A percentile compares a stretch with the other conserved stretches of the same genome.
phyloP scores from a whole-genome alignment of 2,329 filamentous ascomycete species.

The Diaporthe nobilis region DNA sequence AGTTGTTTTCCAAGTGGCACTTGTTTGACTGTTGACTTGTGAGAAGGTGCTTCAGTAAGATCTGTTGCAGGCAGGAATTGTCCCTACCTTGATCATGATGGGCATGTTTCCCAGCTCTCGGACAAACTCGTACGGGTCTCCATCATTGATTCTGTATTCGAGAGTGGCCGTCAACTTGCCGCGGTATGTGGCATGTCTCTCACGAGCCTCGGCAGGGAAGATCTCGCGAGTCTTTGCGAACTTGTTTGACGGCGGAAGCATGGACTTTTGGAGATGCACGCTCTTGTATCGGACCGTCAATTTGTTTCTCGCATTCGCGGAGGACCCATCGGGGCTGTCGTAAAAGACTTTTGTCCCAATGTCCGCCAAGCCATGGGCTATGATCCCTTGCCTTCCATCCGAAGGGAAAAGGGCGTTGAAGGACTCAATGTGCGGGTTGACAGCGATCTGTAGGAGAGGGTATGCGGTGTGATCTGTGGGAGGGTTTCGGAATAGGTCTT shows the following conservation, averaged over 20 bases:
- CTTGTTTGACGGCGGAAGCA: conserved; percentile 86
- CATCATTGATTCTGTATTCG: conserved; percentile 89
- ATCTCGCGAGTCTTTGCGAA: conserved; percentile 87
- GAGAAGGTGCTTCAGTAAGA: conserved; percentile 44
- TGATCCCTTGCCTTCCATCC: conserved; percentile 69
- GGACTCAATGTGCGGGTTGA: conserved; percentile 92
- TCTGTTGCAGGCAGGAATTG: conserved; percentile 27
- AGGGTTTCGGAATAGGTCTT: conserved; percentile 90
- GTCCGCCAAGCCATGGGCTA: conserved; percentile 85
- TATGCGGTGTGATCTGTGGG: conserved; percentile 91
- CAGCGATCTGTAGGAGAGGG: conserved; percentile 86
- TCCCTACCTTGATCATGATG: conserved; percentile 88
- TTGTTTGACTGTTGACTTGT: conserved; percentile 76
- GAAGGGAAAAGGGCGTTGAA: conserved; percentile 91
- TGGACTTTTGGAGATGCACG: conserved; percentile 85
- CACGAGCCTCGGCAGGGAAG: conserved; percentile 91
- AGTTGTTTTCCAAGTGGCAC: conserved; percentile 90
- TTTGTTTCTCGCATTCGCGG: conserved; percentile 75
- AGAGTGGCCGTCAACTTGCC: conserved; percentile 87
- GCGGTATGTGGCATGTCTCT: conserved; percentile 92
- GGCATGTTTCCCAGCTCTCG: conserved; percentile 91
- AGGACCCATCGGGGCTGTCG: conserved; percentile 80
- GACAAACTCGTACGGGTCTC: conserved; percentile 84
- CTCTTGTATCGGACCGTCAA: conserved; percentile 85
- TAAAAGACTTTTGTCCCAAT: conserved; percentile 92